phyloP scores from a whole-genome alignment of 345 rosid genomes.

The Eucalyptus lansdowneana region DNA sequence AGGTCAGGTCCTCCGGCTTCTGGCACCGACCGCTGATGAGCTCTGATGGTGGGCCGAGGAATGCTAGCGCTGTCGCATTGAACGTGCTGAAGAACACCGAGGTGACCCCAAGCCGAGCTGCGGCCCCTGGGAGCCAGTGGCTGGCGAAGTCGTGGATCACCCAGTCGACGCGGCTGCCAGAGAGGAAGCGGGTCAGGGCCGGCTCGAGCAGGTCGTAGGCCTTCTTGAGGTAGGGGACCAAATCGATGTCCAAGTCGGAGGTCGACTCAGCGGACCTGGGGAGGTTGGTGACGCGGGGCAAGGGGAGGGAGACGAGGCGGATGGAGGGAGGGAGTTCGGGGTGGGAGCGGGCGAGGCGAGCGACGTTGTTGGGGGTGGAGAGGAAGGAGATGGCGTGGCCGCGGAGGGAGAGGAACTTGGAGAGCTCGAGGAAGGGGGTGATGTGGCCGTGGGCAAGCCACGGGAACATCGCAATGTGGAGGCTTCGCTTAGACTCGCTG shows the following conservation, averaged over 20 bases:
- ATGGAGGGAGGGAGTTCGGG: background rate
- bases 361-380: background rate
- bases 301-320: conserved; percentile 4
- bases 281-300: conserved; percentile 7
- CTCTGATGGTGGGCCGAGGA: conserved; percentile 1
- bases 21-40: background rate
- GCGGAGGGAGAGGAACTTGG: background rate
- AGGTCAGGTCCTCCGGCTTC: conserved; percentile 9
- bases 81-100: conserved; percentile 13
- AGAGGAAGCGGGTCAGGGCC: conserved; percentile 9
- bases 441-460: background rate
- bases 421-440: background rate
- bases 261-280: conserved; percentile 19
- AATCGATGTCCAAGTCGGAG: conserved; percentile 13
- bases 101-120: conserved; percentile 1
- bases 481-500: background rate
- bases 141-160: conserved; percentile 17
- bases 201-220: conserved; percentile 17
- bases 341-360: background rate
- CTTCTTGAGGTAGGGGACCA: conserved; percentile 15
- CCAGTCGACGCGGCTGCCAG: conserved; percentile 11
- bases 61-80: background rate
- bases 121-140: conserved; percentile 22
- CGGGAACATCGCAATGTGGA: background rate
- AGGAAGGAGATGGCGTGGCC: background rate